Evolutionary conservation across 2,329 filamentous ascomycete genomes (phyloP), one percentile per base, ranked within the genome.

Genomic region (Fusarium pseudocircinatum): DNA sequence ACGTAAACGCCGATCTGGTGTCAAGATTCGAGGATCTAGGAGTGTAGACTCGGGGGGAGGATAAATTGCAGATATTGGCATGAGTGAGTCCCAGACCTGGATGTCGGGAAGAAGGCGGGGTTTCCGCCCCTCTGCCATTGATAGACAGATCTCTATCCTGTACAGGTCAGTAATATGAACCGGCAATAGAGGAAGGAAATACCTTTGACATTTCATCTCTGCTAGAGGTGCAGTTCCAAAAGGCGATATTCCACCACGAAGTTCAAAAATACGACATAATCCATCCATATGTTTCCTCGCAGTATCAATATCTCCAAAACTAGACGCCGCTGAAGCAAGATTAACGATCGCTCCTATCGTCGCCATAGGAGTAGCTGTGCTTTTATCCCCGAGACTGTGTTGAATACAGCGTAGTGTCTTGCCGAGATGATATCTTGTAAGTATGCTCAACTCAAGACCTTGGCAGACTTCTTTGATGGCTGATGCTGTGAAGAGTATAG

Each of bases 1-100:
- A 0, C n/a, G 2, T 6, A 53, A 10, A 0, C 24, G 34, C 0
- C 6, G 24, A n/a, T 53, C 34, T 10, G 34, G 4, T 5, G 34
- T 53, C 20, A 53, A 10, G 0, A 0, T 18, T n/a, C 10, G 50
- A 18, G 34, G 34, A 4, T n/a, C 2, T 0, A 37, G 32, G 8
- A 22, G 9, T 0, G 10, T 28, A 0, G 15, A 28, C 2, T 16
- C 14, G 3, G 14, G 8, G 13, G 14, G 20, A 3, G 22, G 5
- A 5, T 10, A 5, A 7, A 37, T 39, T 18, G 24, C 11, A 22
- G 24, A 26, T 16, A 28, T n/a, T 22, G 50, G 24, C 18, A n/a
- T 28, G 0, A 37, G 10, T 10, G 34, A 53, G 10, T 39, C 50
- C 18, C 14, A 39, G 1, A 6, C 3, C n/a, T 53, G 20, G 2